Conservation (phyloP, 176 grass and related monocot genomes). For the Oryza australiensis region DNA sequence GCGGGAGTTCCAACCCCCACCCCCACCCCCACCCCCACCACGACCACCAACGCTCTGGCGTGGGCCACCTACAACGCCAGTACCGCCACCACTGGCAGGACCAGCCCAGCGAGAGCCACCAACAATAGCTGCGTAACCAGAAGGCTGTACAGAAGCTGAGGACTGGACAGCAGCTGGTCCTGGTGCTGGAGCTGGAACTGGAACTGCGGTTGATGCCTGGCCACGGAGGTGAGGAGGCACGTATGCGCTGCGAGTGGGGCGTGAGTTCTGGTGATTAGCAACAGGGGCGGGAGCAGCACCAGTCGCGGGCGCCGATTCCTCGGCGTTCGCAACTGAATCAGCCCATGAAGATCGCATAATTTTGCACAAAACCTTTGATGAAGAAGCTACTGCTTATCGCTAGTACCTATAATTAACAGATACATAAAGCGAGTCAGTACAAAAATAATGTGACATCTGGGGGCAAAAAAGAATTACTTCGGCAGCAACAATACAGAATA, state of each 20-base stretch:
- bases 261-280: constrained; percentile 45
- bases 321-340: constrained; percentile 99
- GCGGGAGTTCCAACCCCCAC: constrained; percentile 59
- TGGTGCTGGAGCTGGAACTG: constrained; percentile 13
- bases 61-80: not conserved
- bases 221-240: constrained; percentile 89
- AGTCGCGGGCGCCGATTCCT: constrained; percentile 79
- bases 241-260: constrained; percentile 57
- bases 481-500: not conserved
- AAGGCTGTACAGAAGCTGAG: constrained; percentile 30
- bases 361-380: constrained; percentile 49
- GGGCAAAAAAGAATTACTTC: not conserved
- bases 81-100: constrained; percentile 10
- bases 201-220: constrained; percentile 30
- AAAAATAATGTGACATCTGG: not conserved
- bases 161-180: constrained; percentile 31
- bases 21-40: constrained; percentile 3
- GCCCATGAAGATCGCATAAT: constrained; percentile 99
- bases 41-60: constrained; percentile 41
- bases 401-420: constrained; percentile 35
- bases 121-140: constrained; percentile 36
- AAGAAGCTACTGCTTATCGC: constrained; percentile 21
- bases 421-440: not conserved
- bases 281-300: constrained; percentile 29
- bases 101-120: constrained; percentile 42